Evolutionary conservation across 73 alveolate species (phyloP), one percentile per base, ranked within the genome.

Genomic region (Paramecium primaurelia): DNA sequence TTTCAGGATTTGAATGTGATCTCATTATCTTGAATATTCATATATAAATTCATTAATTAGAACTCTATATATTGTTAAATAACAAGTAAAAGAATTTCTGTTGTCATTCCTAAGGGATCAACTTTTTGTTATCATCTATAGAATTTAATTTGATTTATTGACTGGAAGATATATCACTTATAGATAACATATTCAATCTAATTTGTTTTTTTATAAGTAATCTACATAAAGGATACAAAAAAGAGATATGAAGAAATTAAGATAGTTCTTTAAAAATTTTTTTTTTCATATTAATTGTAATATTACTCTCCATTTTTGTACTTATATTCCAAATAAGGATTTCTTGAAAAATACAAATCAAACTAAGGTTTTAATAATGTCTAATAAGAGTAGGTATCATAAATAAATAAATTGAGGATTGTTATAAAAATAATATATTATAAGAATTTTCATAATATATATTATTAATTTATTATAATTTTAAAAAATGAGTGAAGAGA

Each of bases 401-500:
- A 77, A 44, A 14, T 40, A n/a, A n/a, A n/a, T 77, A 77, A 77
- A 77, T 37, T 77, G 42, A 47, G 2, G 26, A 0, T 47, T n/a
- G 11, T 14, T 68, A 16, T 30, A 54, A 54, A 54, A 54, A 20
- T 20, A 16, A 54, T 54, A n/a, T 54, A n/a, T 18, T 18, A 3
- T 54, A 54, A 40, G 49, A n/a, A 7, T 40, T 40, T 1, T 40
- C 49, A 40, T 40, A 40, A 3, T 7, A 6, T 40, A 40, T 40
- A 40, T 40, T 40, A 40, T 40, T 38, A 14, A 32, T 38, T 30
- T 80, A 32, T 40, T 80, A 80, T 44, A 25, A 80, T 44, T 40
- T 44, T 40, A 2, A 44, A 49, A 36, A 45, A 96, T 96, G 99
- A 96, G 96, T 90, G 99, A 96, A 92, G 99, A 96, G 59, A 96